A percentile compares a stretch with the other conserved stretches of the same genome.
These are phyloP conservation scores for Paecilomyces formosus DNA, from an alignment of 2,329 filamentous ascomycete species.

Conservation along the genomic window DNA sequence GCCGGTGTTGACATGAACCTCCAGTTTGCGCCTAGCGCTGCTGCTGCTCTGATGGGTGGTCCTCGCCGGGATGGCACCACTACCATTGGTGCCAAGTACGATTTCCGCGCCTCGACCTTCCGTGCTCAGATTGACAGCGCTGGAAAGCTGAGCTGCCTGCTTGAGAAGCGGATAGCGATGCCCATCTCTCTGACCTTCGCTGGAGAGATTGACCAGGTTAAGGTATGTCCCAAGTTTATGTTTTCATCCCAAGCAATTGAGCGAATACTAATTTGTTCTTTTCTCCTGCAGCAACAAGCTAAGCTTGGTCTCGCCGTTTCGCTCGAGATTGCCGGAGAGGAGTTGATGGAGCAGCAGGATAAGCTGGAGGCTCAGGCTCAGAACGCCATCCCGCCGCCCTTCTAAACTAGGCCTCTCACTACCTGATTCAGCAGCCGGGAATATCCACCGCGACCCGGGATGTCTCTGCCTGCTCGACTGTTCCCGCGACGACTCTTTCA, in stretches of 20 bases:
- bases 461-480: conserved; percentile 8
- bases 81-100: conserved; percentile 92
- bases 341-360: conserved; percentile 79
- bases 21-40: conserved; percentile 61
- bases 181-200: conserved; percentile 92
- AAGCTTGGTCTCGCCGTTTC: conserved; percentile 94
- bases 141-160: conserved; percentile 83
- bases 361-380: conserved; percentile 30
- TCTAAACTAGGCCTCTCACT: conserved; percentile 26
- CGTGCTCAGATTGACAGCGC: conserved; percentile 91
- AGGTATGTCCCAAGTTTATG: conserved; percentile 54
- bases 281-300: conserved; percentile 65
- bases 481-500: conserved; percentile 22
- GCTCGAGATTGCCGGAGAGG: conserved; percentile 76
- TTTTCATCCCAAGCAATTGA: background rate
- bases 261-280: conserved; percentile 4
- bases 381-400: conserved; percentile 42
- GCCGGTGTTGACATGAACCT: conserved; percentile 92
- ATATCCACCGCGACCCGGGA: background rate
- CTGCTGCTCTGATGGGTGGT: conserved; percentile 66
- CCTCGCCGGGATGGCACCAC: conserved; percentile 80
- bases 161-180: conserved; percentile 93
- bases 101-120: conserved; percentile 93
- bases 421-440: conserved; percentile 4
- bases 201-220: conserved; percentile 90